phyloP scores from a whole-genome alignment of 768 basidiomycete genomes.

The Leucosporidium scottii region DNA sequence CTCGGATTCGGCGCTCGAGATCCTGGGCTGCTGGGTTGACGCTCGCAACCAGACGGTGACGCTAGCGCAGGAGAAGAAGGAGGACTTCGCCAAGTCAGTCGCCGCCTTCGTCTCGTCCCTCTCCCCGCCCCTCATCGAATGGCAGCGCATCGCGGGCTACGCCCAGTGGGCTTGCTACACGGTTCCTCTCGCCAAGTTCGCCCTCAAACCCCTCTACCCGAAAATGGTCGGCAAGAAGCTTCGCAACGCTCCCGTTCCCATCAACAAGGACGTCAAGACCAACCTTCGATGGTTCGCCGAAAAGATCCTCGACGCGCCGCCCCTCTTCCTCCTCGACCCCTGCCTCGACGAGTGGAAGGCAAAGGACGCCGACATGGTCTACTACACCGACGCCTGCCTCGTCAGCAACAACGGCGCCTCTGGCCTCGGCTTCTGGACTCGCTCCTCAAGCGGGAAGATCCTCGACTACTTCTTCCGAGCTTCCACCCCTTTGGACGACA shows the following conservation, averaged over 20 bases:
- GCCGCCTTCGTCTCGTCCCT: background rate
- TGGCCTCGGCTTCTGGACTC: no score
- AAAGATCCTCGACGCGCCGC: background rate
- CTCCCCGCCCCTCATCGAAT: background rate
- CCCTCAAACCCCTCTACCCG: background rate
- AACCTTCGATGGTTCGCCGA: background rate
- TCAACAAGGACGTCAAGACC: background rate
- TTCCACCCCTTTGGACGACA: background rate
- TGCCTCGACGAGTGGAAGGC: background rate
- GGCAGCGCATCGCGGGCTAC: background rate
- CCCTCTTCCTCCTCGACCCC: background rate
- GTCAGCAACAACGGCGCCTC: background rate
- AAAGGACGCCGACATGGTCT: background rate
- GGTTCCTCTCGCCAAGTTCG: background rate
- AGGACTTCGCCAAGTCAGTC: background rate
- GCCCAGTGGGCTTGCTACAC: background rate
- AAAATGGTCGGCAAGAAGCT: background rate
- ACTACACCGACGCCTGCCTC: conserved; percentile 2
- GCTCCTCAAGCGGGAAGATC: background rate
- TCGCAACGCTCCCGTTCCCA: background rate
- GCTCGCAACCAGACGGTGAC: no score
- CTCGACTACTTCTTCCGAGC: background rate
- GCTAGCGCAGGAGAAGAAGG: no score
- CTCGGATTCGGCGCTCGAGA: no score
- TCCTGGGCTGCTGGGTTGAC: no score